These are phyloP conservation scores for Chlamydomonas schloesseri DNA, from an alignment of 139 green algal species.

Conservation along the genomic window DNA sequence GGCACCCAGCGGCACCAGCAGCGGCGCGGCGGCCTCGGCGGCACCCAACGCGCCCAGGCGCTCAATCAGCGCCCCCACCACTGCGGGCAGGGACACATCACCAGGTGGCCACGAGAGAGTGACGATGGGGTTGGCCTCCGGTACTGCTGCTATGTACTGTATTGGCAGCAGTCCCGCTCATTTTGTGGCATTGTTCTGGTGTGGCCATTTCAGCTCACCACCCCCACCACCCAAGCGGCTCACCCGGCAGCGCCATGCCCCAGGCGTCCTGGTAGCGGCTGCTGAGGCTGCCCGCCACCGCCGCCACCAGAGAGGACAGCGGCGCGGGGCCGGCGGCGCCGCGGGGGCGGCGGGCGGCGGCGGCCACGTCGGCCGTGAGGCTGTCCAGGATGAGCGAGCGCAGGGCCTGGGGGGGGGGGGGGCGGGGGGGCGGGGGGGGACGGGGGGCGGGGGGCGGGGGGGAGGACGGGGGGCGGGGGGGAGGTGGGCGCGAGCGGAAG, in stretches of 20 bases:
- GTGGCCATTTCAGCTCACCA: too few relatives aligned
- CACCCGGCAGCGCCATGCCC: conserved; percentile 78
- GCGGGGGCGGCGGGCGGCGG: conserved; percentile 37
- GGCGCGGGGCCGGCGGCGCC: conserved; percentile 24
- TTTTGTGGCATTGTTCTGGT: too few relatives aligned
- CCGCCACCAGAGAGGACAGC: conserved; percentile 70
- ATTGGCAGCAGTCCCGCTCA: too few relatives aligned
- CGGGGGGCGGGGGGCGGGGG: too few relatives aligned
- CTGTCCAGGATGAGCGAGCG: conserved; percentile 63
- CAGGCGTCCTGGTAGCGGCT: conserved; percentile 81
- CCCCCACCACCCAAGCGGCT: not conserved
- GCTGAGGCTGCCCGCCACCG: conserved; percentile 74
- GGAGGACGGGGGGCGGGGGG: not conserved
- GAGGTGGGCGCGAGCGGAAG: too few relatives aligned
- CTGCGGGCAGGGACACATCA: conserved; percentile 48
- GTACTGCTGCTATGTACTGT: too few relatives aligned
- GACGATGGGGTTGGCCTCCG: too few relatives aligned
- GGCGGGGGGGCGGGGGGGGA: not conserved
- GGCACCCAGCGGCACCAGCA: conserved; percentile 66
- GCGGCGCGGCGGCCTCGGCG: conserved; percentile 51
- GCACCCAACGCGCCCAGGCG: conserved; percentile 56
- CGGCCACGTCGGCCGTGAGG: conserved; percentile 53
- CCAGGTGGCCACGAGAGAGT: not conserved
- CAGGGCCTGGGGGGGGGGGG: conserved; percentile 54
- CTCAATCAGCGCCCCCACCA: conserved; percentile 65